Conservation (phyloP, 78 protist species). For the Dictyostelium capitatum region DNA sequence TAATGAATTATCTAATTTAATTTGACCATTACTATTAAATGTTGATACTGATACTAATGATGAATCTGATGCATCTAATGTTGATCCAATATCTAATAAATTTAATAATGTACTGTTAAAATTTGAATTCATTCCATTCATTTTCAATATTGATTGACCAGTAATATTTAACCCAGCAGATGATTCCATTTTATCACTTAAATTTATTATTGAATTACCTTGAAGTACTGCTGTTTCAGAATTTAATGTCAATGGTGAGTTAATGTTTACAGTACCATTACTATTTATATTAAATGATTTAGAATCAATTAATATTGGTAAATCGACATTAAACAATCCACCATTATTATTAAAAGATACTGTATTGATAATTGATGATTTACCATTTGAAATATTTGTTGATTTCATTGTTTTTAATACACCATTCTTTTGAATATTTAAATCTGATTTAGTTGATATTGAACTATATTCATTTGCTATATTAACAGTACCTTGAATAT, state of each 20-base stretch:
- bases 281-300: not conserved
- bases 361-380: not conserved
- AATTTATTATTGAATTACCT: not conserved
- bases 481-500: not conserved
- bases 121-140: not conserved
- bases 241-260: not conserved
- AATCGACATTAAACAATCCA: not conserved
- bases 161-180: not conserved
- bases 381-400: not conserved
- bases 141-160: not conserved
- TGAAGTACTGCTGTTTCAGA: not conserved
- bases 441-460: not conserved
- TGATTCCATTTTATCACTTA: not conserved
- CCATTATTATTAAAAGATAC: not conserved
- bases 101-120: not conserved
- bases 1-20: not conserved
- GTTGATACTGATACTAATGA: not conserved
- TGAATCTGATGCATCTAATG: not conserved
- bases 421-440: not conserved
- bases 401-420: not conserved
- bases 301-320: not conserved
- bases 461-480: not conserved
- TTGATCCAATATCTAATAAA: not conserved
- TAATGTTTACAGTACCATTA: not conserved
- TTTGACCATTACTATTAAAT: constrained; percentile 5